Base-by-base conservation (phyloP, 139 green algal species). In the Auxenochlorella protothecoides region DNA sequence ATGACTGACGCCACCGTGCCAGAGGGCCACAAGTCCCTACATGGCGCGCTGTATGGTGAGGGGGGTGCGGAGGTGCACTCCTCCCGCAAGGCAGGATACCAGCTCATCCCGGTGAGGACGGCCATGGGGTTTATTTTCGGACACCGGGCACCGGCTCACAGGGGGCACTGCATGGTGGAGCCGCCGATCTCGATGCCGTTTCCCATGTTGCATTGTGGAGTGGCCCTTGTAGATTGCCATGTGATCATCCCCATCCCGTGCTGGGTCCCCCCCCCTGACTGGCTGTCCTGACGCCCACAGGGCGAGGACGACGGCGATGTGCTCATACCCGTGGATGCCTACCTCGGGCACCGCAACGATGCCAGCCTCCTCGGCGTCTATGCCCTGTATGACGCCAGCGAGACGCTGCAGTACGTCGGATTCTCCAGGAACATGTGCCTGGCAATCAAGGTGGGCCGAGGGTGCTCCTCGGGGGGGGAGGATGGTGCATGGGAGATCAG, bases 391-490 rank as follows among this genome's bases (percentile, higher is more conserved):
- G 89, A 96, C 72, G 65, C 54, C 5, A 27, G 72, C 5, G 56
- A 79, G 2, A 63, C 69, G 10, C 71, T 94, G 63, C 90, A 97
- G 80, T 97, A 95, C 72, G 81, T 97, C 1, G 87, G 89, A 5
- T 96, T 89, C 73, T 79, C 79, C 5, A 77, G 91, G 65, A 96
- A 92, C 83, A 85, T 97, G 9, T 83, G 93, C 3, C 71, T 91
- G 60, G 83, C 89, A 4, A 64, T 94, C 66, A 89, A 89, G 84
- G 84, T 89, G 65, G 10, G 68, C 65, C 7, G 52, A 4, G 5
- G 56, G 55, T 62, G 52, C 53, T 44, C 27, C 27, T 44, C 27
- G 27, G 16, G 16, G 55, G 55, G 68, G 44, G 55, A 55, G 68
- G 4, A 0, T 13, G 53, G 14, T 1, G 63, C 6, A 15, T 10